phyloP scores from a whole-genome alignment of 202 grass and related monocot genomes.

The Zizania palustris region DNA sequence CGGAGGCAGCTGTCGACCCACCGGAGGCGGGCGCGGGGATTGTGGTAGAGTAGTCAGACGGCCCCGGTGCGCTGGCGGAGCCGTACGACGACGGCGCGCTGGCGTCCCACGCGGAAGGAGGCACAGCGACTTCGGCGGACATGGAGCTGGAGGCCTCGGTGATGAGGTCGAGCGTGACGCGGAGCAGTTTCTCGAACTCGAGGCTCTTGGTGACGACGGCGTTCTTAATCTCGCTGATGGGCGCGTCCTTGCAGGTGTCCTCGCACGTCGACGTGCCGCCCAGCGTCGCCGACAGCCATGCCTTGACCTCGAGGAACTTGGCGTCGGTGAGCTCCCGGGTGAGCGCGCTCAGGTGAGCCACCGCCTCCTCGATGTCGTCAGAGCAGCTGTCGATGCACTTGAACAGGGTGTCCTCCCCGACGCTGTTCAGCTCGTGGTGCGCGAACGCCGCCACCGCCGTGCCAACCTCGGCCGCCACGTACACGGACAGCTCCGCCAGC shows the following conservation, averaged over 20 bases:
- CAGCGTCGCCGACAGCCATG: constrained; percentile 44
- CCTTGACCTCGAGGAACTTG: constrained; percentile 52
- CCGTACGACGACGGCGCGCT: constrained; percentile 7
- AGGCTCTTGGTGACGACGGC: constrained; percentile 48
- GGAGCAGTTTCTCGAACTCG: constrained; percentile 58
- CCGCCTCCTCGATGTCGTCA: constrained; percentile 54
- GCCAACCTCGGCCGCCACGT: constrained; percentile 45
- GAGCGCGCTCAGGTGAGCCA: constrained; percentile 61
- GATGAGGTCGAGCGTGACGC: constrained; percentile 57
- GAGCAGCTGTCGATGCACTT: constrained; percentile 62
- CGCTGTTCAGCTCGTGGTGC: constrained; percentile 27
- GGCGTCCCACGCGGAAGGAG: background rate
- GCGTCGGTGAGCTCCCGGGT: constrained; percentile 49
- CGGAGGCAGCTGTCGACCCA: background rate
- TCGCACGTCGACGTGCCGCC: constrained; percentile 47
- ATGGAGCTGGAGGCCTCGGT: constrained; percentile 8
- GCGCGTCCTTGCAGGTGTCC: constrained; percentile 45
- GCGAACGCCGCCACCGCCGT: constrained; percentile 44
- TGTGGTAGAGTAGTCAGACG: background rate
- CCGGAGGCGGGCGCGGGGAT: background rate
- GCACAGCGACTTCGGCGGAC: constrained; percentile 10
- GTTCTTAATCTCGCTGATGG: constrained; percentile 42
- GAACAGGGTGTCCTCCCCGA: constrained; percentile 21
- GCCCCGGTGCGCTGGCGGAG: background rate
- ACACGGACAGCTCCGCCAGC: constrained; percentile 62